These are phyloP conservation scores for Taphrina populina DNA, from an alignment of 1,139 yeast species.

Conservation along the genomic window DNA sequence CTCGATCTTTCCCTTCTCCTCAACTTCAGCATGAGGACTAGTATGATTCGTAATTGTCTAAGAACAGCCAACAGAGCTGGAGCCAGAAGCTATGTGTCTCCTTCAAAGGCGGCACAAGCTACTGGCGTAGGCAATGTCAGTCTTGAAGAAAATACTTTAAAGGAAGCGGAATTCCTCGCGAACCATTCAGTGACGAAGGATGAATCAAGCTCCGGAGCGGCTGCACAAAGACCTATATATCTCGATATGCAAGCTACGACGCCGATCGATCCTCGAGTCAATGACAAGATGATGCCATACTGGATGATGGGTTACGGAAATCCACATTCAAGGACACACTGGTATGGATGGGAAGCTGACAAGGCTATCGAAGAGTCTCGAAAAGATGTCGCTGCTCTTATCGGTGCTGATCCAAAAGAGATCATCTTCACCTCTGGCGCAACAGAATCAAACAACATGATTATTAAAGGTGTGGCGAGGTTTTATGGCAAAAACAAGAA, in stretches of 20 bases:
- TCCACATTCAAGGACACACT: slow-evolving; percentile 94
- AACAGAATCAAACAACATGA: slow-evolving; percentile 94
- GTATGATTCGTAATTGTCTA: slow-evolving; percentile 3
- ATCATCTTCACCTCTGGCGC: slow-evolving; percentile 97
- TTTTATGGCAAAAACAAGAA: slow-evolving; percentile 85
- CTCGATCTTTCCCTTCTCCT: too few relatives aligned
- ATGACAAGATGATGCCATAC: slow-evolving; percentile 88
- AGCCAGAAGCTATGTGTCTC: slow-evolving; percentile 13
- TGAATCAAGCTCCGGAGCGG: slow-evolving; percentile 16
- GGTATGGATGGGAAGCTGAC: slow-evolving; percentile 99
- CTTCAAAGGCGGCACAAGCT: slow-evolving; percentile 15
- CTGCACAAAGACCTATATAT: slow-evolving; percentile 72
- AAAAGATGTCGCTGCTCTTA: slow-evolving; percentile 71
- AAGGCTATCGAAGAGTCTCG: slow-evolving; percentile 87
- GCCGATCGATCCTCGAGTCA: slow-evolving; percentile 94
- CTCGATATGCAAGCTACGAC: slow-evolving; percentile 97
- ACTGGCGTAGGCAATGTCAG: slow-evolving; percentile 18
- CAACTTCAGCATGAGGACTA: slow-evolving; percentile 5
- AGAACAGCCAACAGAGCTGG: background rate
- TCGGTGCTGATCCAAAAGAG: slow-evolving; percentile 93
- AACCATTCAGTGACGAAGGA: slow-evolving; percentile 18
- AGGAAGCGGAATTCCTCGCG: slow-evolving; percentile 29
- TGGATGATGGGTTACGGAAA: slow-evolving; percentile 94
- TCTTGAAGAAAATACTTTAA: slow-evolving; percentile 10
- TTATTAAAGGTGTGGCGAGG: slow-evolving; percentile 90